These are phyloP conservation scores for Phytophthora multivora DNA, from an alignment of 352 stramenopile genomes.

Conservation along the genomic window DNA sequence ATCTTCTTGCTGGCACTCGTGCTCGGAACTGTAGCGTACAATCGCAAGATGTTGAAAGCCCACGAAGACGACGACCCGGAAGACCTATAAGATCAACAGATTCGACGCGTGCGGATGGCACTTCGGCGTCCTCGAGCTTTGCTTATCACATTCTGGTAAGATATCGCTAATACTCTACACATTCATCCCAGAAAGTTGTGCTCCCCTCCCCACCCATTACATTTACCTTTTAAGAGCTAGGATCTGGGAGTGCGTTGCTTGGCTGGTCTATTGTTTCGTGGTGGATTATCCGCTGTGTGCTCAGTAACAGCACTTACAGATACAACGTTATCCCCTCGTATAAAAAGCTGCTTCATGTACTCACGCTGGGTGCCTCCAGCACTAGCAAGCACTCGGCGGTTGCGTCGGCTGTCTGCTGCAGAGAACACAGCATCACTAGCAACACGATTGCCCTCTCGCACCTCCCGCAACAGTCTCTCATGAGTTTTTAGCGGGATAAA, in stretches of 20 bases:
- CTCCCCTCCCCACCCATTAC: conserved; percentile 9
- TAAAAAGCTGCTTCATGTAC: conserved; percentile 88
- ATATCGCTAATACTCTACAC: conserved; percentile 17
- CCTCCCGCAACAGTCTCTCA: conserved; percentile 35
- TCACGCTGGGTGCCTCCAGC: conserved; percentile 34
- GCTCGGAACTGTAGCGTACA: conserved; percentile 65
- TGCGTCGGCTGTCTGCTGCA: conserved; percentile 42
- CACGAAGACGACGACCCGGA: conserved; percentile 42
- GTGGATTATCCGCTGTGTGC: conserved; percentile 4
- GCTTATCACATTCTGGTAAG: neutral
- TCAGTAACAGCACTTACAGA: conserved; percentile 52
- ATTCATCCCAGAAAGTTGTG: conserved; percentile 10
- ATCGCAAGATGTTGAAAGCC: conserved; percentile 62
- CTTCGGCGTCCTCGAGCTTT: neutral
- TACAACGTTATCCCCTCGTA: conserved; percentile 94
- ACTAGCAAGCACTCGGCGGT: conserved; percentile 43
- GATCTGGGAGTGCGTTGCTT: conserved; percentile 5
- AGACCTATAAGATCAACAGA: conserved; percentile 19
- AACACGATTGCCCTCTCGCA: conserved; percentile 30
- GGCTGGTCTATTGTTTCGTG: neutral
- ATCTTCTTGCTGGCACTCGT: conserved; percentile 66
- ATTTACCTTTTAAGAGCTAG: conserved; percentile 13
- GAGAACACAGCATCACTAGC: conserved; percentile 48
- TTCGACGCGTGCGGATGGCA: too few relatives aligned
- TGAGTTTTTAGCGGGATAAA: conserved; percentile 52